These are phyloP conservation scores for Scorias spongiosa DNA, from an alignment of 2,329 filamentous ascomycete genomes.

Conservation along the genomic window DNA sequence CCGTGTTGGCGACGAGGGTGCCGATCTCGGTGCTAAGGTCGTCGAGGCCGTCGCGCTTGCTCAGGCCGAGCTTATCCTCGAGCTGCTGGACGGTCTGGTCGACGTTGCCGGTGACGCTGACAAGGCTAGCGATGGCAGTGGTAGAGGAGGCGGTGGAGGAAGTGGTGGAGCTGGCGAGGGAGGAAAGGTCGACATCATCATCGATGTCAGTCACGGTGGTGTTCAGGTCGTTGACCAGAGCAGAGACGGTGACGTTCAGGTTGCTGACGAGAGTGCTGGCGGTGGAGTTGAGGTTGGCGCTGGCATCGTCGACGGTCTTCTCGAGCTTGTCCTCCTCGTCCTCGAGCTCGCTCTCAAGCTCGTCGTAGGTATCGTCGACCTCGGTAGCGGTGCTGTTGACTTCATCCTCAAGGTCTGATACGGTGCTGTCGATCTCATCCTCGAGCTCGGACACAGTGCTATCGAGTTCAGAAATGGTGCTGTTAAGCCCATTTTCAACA, in stretches of 20 bases:
- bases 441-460: not conserved
- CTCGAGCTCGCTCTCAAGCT: not conserved
- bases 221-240: not conserved
- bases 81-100: not conserved
- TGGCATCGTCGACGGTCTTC: not conserved
- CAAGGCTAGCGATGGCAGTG: not conserved
- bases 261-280: not conserved
- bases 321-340: not conserved
- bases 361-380: not conserved
- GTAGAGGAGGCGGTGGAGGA: not conserved
- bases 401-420: not conserved
- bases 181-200: not conserved
- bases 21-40: not conserved
- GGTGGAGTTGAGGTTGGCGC: not conserved
- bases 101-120: not conserved
- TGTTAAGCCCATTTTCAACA: not conserved
- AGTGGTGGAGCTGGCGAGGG: not conserved
- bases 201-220: not conserved
- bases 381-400: not conserved
- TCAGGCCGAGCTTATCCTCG: not conserved
- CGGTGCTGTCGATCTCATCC: not conserved
- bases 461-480: not conserved
- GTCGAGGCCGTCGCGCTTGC: not conserved
- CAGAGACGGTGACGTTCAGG: not conserved
- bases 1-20: too few relatives aligned